A percentile compares a stretch with the other conserved stretches of the same genome.
Evolutionary conservation across 164 flowering plant genomes (phyloP).

Genomic region (Vitis amurensis): DNA sequence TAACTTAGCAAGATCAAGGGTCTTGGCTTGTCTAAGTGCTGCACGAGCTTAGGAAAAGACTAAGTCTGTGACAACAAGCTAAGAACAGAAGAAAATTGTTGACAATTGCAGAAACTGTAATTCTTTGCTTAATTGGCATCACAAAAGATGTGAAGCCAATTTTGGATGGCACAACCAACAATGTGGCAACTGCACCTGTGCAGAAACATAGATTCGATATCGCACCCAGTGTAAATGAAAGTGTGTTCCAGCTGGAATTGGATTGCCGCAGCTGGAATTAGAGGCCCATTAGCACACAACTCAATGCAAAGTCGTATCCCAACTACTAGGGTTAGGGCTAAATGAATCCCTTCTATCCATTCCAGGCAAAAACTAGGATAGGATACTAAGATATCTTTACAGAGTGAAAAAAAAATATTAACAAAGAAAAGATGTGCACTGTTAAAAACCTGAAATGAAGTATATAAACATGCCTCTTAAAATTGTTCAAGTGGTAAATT

Average conservation of each 20-base stretch:
- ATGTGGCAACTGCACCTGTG: neutral
- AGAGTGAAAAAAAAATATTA: too few species aligned
- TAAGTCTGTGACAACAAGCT: too few species aligned
- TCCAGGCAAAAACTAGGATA: too few species aligned
- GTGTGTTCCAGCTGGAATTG: neutral
- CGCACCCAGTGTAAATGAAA: neutral
- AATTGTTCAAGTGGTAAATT: neutral
- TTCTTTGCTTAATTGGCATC: neutral
- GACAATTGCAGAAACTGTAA: neutral
- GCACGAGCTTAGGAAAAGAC: too few species aligned
- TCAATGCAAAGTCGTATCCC: neutral
- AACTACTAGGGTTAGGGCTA: neutral
- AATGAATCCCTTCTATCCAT: neutral
- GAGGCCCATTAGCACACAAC: neutral
- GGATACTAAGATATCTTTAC: too few species aligned
- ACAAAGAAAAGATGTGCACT: neutral
- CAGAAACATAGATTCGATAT: neutral
- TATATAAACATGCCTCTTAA: neutral
- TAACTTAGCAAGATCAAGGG: too few species aligned
- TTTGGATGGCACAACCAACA: neutral
- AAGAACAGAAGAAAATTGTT: neutral
- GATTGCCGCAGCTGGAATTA: too few species aligned
- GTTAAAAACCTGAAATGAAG: neutral
- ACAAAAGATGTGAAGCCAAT: neutral
- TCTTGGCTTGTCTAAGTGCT: too few species aligned